Conservation (phyloP, 2,329 filamentous ascomycete species). For the Scleromitrula shiraiana region DNA sequence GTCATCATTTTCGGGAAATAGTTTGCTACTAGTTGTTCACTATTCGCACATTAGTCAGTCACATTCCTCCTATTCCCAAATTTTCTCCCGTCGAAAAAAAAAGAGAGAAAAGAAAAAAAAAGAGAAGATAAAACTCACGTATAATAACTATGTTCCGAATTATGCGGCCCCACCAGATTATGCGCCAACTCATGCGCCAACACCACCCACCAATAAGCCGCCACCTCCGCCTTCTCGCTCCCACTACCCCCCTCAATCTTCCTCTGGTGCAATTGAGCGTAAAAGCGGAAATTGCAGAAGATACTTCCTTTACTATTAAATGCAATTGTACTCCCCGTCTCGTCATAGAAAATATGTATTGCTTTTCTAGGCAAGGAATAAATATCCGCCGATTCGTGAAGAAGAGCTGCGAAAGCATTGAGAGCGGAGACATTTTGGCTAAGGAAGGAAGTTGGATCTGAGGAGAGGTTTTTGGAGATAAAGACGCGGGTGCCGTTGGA, state of each 20-base stretch:
- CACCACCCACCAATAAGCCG: slow-evolving; percentile 91
- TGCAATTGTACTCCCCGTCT: slow-evolving; percentile 71
- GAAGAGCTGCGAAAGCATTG: slow-evolving; percentile 59
- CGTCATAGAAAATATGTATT: slow-evolving; percentile 84
- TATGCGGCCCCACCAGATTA: slow-evolving; percentile 76
- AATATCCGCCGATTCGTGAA: slow-evolving; percentile 61
- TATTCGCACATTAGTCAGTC: slow-evolving; percentile 25
- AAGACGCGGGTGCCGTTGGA: slow-evolving; percentile 69
- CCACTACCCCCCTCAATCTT: slow-evolving; percentile 33
- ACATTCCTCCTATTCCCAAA: not conserved
- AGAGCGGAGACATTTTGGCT: slow-evolving; percentile 51
- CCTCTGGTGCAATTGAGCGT: slow-evolving; percentile 64
- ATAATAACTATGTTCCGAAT: slow-evolving; percentile 74
- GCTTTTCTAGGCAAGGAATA: slow-evolving; percentile 63
- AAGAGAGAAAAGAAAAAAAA: not conserved
- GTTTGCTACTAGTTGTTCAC: slow-evolving; percentile 68
- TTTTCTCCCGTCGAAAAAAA: not conserved
- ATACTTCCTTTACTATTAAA: slow-evolving; percentile 84
- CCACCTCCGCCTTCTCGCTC: slow-evolving; percentile 56
- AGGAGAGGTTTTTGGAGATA: slow-evolving; percentile 47
- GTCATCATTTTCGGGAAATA: slow-evolving; percentile 65
- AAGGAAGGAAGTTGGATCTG: slow-evolving; percentile 50
- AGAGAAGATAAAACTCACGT: slow-evolving; percentile 45
- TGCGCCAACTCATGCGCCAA: slow-evolving; percentile 92
- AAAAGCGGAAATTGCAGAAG: slow-evolving; percentile 91